Conservation (phyloP, 805 yeast species). For the Pichia rugopelliculosa region DNA sequence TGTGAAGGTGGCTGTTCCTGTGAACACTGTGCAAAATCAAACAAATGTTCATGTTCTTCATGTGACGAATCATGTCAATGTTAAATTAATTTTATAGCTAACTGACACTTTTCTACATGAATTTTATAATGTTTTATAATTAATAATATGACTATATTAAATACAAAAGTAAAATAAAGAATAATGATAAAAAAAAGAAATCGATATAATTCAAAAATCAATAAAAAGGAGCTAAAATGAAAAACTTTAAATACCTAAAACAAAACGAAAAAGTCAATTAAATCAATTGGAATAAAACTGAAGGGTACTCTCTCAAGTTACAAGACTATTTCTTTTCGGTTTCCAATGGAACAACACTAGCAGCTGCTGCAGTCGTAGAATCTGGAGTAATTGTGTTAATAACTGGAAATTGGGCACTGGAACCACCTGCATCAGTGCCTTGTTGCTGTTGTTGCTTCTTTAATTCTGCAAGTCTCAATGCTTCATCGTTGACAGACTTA, state of each 20-base stretch:
- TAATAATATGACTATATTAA: too few species aligned
- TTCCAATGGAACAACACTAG: slow-evolving; percentile 21
- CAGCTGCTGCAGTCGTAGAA: slow-evolving; percentile 17
- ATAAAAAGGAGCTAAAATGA: neutral
- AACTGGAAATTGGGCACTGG: slow-evolving; percentile 5
- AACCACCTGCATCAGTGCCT: neutral
- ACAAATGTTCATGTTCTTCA: neutral
- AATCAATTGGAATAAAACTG: neutral
- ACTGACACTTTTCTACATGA: neutral
- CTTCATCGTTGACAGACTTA: slow-evolving; percentile 64
- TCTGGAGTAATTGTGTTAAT: slow-evolving; percentile 18
- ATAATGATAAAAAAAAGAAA: too few species aligned
- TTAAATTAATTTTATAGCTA: too few species aligned
- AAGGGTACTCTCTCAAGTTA: neutral
- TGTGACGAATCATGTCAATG: neutral
- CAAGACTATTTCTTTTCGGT: slow-evolving; percentile 13
- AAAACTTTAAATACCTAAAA: neutral
- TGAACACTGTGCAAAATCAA: neutral
- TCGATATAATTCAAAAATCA: neutral
- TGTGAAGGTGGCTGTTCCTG: slow-evolving; percentile 5
- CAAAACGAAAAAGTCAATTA: neutral
- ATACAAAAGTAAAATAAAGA: too few species aligned
- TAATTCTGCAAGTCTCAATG: slow-evolving; percentile 58
- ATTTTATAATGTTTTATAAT: too few species aligned
- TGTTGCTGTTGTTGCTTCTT: slow-evolving; percentile 29